phyloP scores from a whole-genome alignment of 2,329 filamentous ascomycete genomes.

The Cladosporium phlei region DNA sequence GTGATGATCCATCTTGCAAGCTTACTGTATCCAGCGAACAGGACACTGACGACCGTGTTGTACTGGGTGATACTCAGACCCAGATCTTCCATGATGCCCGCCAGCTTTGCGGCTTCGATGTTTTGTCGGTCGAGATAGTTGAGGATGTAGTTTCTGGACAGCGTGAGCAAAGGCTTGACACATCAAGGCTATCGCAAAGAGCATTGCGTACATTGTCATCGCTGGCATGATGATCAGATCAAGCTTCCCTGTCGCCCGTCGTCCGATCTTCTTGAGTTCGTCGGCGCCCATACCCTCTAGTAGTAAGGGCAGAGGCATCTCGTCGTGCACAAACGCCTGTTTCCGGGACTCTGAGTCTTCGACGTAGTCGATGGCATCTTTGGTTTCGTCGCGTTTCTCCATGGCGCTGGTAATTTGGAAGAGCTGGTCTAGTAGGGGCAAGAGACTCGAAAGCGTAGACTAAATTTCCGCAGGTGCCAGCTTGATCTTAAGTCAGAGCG shows the following conservation, averaged over 20 bases:
- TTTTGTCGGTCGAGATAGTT: conserved; percentile 27
- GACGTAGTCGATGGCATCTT: background rate
- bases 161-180: background rate
- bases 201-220: conserved; percentile 14
- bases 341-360: background rate
- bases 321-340: background rate
- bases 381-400: background rate
- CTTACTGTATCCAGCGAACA: conserved; percentile 26
- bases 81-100: conserved; percentile 21
- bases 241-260: conserved; percentile 21
- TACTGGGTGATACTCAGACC: conserved; percentile 20
- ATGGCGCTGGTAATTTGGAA: too few species aligned
- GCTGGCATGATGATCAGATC: conserved; percentile 25
- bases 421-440: too few species aligned
- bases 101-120: conserved; percentile 23
- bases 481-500: conserved; percentile 46
- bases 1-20: too few species aligned
- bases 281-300: conserved; percentile 15
- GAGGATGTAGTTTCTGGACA: conserved; percentile 22
- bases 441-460: too few species aligned
- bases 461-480: conserved; percentile 70
- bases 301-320: background rate
- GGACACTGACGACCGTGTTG: conserved; percentile 22
- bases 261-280: conserved; percentile 19
- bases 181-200: background rate